Base-by-base conservation (phyloP, 768 basidiomycete species). In the Mycena haematopus region DNA sequence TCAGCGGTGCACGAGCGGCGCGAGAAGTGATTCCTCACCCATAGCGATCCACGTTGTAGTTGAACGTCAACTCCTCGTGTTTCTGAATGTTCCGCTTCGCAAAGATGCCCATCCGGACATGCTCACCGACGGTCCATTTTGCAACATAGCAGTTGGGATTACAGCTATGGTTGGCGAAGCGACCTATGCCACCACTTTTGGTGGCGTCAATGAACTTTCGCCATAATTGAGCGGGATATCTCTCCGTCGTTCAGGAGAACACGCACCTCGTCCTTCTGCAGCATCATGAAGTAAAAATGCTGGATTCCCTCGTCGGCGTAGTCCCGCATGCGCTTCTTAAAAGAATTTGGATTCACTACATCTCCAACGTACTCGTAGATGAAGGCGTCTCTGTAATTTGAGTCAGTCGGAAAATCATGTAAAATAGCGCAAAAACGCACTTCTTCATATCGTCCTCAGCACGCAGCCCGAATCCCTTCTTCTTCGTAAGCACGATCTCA, bases 241-340 rank as follows among this genome's bases (percentile, higher is more conserved):
- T 11, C 54, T 17, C 24, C 59, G 49, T 47, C n/a, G 21, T n/a
- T n/a, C n/a, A 40, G 24, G 60, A 15, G 25, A 42, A 35, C 15
- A 75, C 86, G 58, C 68, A 95, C 96, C 85, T 99, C 95, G 68
- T 96, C 95, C 72, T 93, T 95, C 78, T 99, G 97, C 60, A 99
- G 76, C 92, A 96, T 96, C 97, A 99, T 99, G 74, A 99, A 99
- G 78, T 99, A 99, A 70, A 99, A 99, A 75, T 99, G 97, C 55
- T 86, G 82, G 66, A 98, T 95, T 19, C 96, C 96, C 73, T 97
- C 93, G 45, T 89, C 86, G 2, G 87, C 96, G 73, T 99, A 99
- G 10, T 90, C 89, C 40, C 91, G 86, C 94, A 99, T 98, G 31
- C 96, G 88, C 74, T 93, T 94, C 76, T 91, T 86, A 74, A 99